Evolutionary conservation across 257 asterid genomes (phyloP).

Genomic region (Capsicum chinense): DNA sequence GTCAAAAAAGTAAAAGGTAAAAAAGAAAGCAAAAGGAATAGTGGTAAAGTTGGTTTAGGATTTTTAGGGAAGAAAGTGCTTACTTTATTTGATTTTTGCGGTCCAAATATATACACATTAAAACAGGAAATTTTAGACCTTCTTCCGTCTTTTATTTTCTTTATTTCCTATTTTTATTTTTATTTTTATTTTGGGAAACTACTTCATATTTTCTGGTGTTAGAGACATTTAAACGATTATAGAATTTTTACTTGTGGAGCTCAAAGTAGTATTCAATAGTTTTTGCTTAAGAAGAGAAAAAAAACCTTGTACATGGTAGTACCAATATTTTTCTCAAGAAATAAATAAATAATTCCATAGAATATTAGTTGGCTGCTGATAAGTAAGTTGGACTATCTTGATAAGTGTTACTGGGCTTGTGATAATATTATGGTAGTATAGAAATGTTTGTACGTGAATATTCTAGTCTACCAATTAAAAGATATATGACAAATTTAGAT

Average conservation of each 20-base stretch:
- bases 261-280: not conserved
- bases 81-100: conserved; percentile 5
- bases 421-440: too few relatives aligned
- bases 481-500: too few relatives aligned
- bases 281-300: not conserved
- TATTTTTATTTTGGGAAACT: not conserved
- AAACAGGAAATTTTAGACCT: not conserved
- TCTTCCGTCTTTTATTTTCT: not conserved
- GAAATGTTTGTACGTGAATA: too few relatives aligned
- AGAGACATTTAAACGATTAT: not conserved
- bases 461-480: too few relatives aligned
- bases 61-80: not conserved
- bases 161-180: not conserved
- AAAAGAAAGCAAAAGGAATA: conserved; percentile 12
- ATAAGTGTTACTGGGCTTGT: not conserved
- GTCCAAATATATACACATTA: not conserved
- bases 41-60: not conserved
- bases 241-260: not conserved
- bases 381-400: not conserved
- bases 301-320: not conserved
- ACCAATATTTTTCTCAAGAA: not conserved
- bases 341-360: not conserved
- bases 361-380: not conserved
- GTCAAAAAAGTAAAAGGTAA: not conserved
- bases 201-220: not conserved